Conservation (phyloP, 257 asterid species). For the Paraleonurus japonicus region DNA sequence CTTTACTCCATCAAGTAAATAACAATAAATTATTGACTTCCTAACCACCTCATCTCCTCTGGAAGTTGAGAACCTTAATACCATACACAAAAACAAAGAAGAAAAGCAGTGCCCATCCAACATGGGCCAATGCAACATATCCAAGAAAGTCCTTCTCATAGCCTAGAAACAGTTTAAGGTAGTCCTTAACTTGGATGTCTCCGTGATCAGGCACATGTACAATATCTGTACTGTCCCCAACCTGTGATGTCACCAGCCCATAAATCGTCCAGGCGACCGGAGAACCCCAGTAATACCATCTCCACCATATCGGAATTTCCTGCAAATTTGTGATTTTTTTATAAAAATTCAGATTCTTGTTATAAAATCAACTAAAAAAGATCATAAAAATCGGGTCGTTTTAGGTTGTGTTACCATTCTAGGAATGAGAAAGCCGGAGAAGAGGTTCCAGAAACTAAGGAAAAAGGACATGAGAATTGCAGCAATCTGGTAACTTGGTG, state of each 20-base stretch:
- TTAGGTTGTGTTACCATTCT: constrained; percentile 44
- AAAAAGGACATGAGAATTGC: constrained; percentile 67
- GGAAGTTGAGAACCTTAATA: constrained; percentile 65
- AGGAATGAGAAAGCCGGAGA: constrained; percentile 70
- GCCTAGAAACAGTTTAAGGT: constrained; percentile 48
- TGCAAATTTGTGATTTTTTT: constrained; percentile 25
- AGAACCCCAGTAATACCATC: constrained; percentile 79
- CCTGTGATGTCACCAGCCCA: constrained; percentile 52
- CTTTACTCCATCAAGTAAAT: constrained; percentile 1
- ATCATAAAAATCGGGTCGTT: background rate
- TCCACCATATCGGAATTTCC: constrained; percentile 74
- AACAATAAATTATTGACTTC: constrained; percentile 3
- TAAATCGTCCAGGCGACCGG: constrained; percentile 60
- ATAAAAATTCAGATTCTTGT: background rate
- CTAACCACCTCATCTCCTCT: constrained; percentile 44
- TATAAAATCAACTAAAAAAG: background rate
- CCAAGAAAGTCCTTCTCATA: constrained; percentile 61
- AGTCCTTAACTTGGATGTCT: constrained; percentile 47
- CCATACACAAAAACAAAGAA: constrained; percentile 60
- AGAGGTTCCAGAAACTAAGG: constrained; percentile 74
- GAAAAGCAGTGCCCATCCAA: constrained; percentile 68
- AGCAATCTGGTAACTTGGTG: constrained; percentile 68
- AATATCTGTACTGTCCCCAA: constrained; percentile 41
- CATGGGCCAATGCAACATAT: constrained; percentile 61
- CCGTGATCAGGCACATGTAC: constrained; percentile 53